These are phyloP conservation scores for Clathrus columnatus DNA, from an alignment of 768 basidiomycete genomes.

Conservation along the genomic window DNA sequence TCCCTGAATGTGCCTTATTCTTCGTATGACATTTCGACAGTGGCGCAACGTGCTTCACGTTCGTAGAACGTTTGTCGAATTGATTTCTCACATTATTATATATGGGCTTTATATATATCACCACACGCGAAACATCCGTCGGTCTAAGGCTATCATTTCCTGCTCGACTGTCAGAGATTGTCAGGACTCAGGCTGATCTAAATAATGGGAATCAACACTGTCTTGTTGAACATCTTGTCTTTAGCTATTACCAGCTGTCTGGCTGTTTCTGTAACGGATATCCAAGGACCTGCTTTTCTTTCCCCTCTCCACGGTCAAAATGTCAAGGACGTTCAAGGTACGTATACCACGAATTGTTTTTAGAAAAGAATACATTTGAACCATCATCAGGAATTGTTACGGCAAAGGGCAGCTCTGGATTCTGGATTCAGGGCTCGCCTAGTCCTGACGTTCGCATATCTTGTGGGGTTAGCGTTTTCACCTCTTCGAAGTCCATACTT, in stretches of 20 bases:
- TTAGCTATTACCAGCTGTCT: background rate
- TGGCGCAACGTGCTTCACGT: background rate
- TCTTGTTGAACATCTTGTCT: background rate
- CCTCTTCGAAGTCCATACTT: conserved; percentile 29
- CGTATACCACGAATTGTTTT: conserved; percentile 36
- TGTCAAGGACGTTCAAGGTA: conserved; percentile 39
- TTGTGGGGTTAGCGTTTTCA: conserved; percentile 43
- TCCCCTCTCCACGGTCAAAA: conserved; percentile 38
- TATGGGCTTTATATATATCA: background rate
- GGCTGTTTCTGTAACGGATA: conserved; percentile 34
- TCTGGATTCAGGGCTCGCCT: conserved; percentile 39
- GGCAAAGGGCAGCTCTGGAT: conserved; percentile 35
- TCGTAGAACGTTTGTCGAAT: background rate
- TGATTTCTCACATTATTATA: background rate
- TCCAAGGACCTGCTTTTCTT: conserved; percentile 40
- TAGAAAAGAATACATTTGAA: background rate
- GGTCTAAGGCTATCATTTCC: background rate
- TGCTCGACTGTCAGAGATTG: background rate
- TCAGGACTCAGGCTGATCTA: too few species aligned
- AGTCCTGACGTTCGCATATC: conserved; percentile 39
- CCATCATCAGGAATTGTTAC: conserved; percentile 7
- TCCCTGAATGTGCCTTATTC: background rate
- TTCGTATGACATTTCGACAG: background rate
- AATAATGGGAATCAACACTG: background rate
- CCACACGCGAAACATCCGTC: background rate